Conservation (phyloP, 768 basidiomycete species). For the Pulveroboletus sp. region DNA sequence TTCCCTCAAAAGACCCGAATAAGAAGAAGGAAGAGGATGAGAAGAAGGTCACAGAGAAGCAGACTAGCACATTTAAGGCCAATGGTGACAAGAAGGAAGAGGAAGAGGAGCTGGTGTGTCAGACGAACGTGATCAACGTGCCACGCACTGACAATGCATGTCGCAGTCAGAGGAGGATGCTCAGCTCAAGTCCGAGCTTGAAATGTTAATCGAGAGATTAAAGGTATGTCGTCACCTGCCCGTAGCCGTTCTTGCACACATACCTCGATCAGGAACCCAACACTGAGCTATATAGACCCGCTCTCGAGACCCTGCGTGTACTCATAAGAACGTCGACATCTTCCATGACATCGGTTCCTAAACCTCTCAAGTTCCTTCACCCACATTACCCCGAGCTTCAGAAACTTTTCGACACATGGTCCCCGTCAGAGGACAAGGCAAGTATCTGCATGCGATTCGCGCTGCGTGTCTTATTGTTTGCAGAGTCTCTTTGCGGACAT, state of each 20-base stretch:
- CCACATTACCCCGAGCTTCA: slow-evolving; percentile 89
- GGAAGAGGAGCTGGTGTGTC: slow-evolving; percentile 70
- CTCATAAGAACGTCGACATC: slow-evolving; percentile 95
- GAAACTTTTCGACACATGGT: slow-evolving; percentile 77
- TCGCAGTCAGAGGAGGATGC: slow-evolving; percentile 89
- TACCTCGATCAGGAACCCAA: slow-evolving; percentile 69
- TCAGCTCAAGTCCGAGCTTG: slow-evolving; percentile 88
- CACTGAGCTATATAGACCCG: slow-evolving; percentile 77
- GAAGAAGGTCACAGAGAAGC: slow-evolving; percentile 42
- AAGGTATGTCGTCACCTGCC: slow-evolving; percentile 51
- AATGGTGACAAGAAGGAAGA: slow-evolving; percentile 54
- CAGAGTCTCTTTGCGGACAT: slow-evolving; percentile 96
- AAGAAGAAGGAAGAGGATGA: slow-evolving; percentile 53
- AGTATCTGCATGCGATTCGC: not conserved
- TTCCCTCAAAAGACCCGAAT: slow-evolving; percentile 71
- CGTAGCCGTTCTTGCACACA: slow-evolving; percentile 8
- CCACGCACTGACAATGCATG: slow-evolving; percentile 5
- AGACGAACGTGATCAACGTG: slow-evolving; percentile 9
- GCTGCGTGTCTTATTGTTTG: not conserved
- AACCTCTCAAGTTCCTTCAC: slow-evolving; percentile 96
- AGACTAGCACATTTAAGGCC: slow-evolving; percentile 52
- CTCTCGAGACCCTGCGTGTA: slow-evolving; percentile 88
- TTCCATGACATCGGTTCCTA: slow-evolving; percentile 98
- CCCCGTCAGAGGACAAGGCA: slow-evolving; percentile 67
- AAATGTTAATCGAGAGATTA: slow-evolving; percentile 93